Evolutionary conservation across 768 basidiomycete species (phyloP).

Genomic region (Sarcodon sp.): DNA sequence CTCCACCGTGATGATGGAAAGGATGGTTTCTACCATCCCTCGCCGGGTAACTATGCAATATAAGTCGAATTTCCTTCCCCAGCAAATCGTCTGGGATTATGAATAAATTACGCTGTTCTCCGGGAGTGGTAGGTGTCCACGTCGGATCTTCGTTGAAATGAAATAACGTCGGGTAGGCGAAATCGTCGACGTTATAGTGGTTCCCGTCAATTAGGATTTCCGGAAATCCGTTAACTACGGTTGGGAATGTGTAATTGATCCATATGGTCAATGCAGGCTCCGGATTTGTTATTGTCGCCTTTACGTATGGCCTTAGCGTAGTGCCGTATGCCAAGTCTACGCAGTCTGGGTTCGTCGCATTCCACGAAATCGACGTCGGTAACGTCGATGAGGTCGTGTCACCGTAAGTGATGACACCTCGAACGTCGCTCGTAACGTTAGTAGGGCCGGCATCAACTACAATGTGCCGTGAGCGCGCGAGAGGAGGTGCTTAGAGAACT

Average conservation of each 20-base stretch:
- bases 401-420: neutral
- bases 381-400: neutral
- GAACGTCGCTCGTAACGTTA: neutral
- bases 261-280: neutral
- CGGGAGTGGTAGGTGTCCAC: neutral
- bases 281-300: too few relatives aligned
- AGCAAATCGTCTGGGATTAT: neutral
- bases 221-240: neutral
- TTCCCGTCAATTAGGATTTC: neutral
- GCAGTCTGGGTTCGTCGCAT: neutral
- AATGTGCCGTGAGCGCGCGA: too few relatives aligned
- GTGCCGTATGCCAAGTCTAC: neutral
- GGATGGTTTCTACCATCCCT: neutral
- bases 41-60: neutral
- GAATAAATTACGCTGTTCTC: neutral
- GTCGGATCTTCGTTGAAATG: neutral
- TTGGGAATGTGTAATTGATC: constrained; percentile 1
- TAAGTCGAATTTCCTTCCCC: neutral
- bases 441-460: neutral
- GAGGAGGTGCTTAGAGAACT: neutral
- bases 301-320: too few relatives aligned
- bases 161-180: neutral
- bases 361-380: neutral
- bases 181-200: neutral
- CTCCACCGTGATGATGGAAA: constrained; percentile 1